These are phyloP conservation scores for Fusarium sp. DNA, from an alignment of 2,329 filamentous ascomycete species.

Conservation along the genomic window DNA sequence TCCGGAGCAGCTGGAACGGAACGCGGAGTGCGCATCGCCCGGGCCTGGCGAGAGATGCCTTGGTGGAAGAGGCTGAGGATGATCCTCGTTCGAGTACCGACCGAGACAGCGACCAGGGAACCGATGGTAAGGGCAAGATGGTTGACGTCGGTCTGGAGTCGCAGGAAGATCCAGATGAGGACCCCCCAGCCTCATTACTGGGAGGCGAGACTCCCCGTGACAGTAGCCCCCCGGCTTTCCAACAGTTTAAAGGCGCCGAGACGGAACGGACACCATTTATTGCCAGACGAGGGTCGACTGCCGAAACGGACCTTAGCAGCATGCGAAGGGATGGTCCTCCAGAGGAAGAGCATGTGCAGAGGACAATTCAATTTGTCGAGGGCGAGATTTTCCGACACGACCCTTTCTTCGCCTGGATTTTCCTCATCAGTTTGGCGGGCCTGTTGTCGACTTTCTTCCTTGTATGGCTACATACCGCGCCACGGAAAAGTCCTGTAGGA, in stretches of 20 bases:
- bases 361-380: slow-evolving; percentile 69
- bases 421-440: slow-evolving; percentile 85
- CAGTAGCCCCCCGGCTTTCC: slow-evolving; percentile 73
- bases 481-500: slow-evolving; percentile 80
- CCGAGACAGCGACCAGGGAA: slow-evolving; percentile 49
- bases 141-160: slow-evolving; percentile 90
- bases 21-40: slow-evolving; percentile 59
- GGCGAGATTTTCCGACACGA: slow-evolving; percentile 86
- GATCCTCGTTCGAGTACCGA: slow-evolving; percentile 55
- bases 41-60: slow-evolving; percentile 47
- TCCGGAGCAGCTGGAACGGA: slow-evolving; percentile 77
- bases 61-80: slow-evolving; percentile 62
- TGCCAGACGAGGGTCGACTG: slow-evolving; percentile 60
- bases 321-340: slow-evolving; percentile 56
- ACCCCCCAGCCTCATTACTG: slow-evolving; percentile 73
- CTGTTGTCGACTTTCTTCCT: slow-evolving; percentile 92
- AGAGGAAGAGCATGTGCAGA: slow-evolving; percentile 54
- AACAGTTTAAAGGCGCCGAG: slow-evolving; percentile 66
- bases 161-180: slow-evolving; percentile 69
- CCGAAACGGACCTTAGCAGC: slow-evolving; percentile 65
- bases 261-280: slow-evolving; percentile 58
- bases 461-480: slow-evolving; percentile 89
- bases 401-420: slow-evolving; percentile 92
- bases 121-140: slow-evolving; percentile 74
- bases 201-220: slow-evolving; percentile 66